A percentile compares a stretch with the other conserved stretches of the same genome.
phyloP scores from a whole-genome alignment of 179 eudicot genomes.

The Beta macrorhiza region DNA sequence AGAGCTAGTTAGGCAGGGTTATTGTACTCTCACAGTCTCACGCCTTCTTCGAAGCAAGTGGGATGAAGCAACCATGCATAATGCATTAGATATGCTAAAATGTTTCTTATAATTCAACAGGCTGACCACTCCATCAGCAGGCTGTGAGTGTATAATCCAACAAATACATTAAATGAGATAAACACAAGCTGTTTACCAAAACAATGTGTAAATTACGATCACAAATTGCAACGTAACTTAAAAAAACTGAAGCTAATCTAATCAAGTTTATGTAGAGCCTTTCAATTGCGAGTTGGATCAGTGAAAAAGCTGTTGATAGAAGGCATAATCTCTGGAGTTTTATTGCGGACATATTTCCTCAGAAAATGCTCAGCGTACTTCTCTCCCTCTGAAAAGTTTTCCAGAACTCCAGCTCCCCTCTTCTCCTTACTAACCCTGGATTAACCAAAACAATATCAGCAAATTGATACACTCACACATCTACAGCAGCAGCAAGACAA shows the following conservation, averaged over 20 bases:
- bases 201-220: background rate
- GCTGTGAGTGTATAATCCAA: too few species aligned
- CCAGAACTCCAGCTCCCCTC: slow-evolving; percentile 75
- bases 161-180: too few species aligned
- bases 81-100: too few species aligned
- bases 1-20: too few species aligned
- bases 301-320: slow-evolving; percentile 61
- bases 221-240: background rate
- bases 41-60: too few species aligned
- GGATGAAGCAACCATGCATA: too few species aligned
- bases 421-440: slow-evolving; percentile 72
- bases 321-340: slow-evolving; percentile 78
- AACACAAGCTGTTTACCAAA: background rate
- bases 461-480: background rate
- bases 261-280: background rate
- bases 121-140: too few species aligned
- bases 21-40: too few species aligned
- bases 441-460: background rate
- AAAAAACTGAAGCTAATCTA: background rate
- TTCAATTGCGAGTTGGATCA: slow-evolving; percentile 39
- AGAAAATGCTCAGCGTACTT: slow-evolving; percentile 61
- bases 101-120: too few species aligned
- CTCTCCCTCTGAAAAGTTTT: slow-evolving; percentile 69
- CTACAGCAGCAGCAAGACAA: too few species aligned
- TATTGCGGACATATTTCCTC: slow-evolving; percentile 62